Evolutionary conservation across 208 protist species (phyloP), one percentile per base, ranked within the genome.

Genomic region (Crithidia fasciculata): DNA sequence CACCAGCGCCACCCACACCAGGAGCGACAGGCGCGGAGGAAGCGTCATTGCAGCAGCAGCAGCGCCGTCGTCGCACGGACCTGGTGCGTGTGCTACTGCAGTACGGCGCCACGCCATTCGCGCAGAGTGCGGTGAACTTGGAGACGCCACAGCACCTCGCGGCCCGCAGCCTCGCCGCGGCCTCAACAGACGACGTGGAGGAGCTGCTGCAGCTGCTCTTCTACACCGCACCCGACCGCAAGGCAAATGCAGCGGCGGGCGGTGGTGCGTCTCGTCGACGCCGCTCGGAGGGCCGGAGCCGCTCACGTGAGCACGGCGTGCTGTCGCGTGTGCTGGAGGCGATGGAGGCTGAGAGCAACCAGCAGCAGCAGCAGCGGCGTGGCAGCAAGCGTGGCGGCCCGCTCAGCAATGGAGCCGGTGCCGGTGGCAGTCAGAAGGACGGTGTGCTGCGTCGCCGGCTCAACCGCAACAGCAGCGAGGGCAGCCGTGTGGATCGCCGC

Each of bases 91-190:
- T 79, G 37, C 72, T 96, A 4, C 72, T 96, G 28, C 73, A 82
- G 49, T 78, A 82, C 55, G 85, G 84, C 8, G 87, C 89, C 12
- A 62, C 19, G 3, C 58, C 81, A 6, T 60, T 87, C 50, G 75
- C 77, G 49, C 91, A 92, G 80, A 93, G 88, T 59, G 65, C 63
- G 13, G 55, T 69, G 8, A 80, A 74, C n/a, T 73, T 93, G 6
- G 65, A 84, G 36, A 93, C 91, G 0, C 89, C 89, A 4, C 67
- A 90, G 55, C 86, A 93, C 63, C 69, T 91, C 65, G 89, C 89
- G 6, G 83, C 84, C 13, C 61, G 8, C 54, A 76, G 50, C 71
- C 67, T 68, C 67, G 81, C 36, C 41, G 78, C 36, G 57, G 49
- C 19, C 9, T 49, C 45, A 2, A 16, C 61, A 47, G 62, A 68